Conservation (phyloP, 768 basidiomycete genomes). For the Tylopilus plumbeoviolaceoides region DNA sequence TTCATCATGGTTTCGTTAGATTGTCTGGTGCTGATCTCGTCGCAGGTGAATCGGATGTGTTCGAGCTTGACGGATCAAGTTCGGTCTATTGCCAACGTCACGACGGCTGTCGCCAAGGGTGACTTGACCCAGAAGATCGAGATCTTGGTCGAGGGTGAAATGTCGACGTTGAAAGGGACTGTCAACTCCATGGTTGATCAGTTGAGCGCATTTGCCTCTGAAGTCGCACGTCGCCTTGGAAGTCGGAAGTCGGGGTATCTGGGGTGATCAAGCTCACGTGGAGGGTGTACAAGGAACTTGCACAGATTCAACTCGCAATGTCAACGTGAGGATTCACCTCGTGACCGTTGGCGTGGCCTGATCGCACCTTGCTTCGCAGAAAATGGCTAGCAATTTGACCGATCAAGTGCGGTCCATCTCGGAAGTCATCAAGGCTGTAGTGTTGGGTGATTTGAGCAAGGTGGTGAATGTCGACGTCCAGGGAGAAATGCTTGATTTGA, state of each 20-base stretch:
- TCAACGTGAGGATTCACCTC: slow-evolving; percentile 56
- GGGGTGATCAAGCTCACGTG: slow-evolving; percentile 88
- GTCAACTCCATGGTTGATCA: too few species aligned
- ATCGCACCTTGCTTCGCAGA: slow-evolving; percentile 37
- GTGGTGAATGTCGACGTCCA: slow-evolving; percentile 90
- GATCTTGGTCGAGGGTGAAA: too few species aligned
- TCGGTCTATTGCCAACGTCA: too few species aligned
- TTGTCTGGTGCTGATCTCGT: too few species aligned
- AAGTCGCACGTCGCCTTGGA: too few species aligned
- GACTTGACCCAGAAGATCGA: too few species aligned
- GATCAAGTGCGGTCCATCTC: slow-evolving; percentile 91
- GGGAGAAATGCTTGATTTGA: slow-evolving; percentile 88
- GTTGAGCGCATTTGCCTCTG: too few species aligned
- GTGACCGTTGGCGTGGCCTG: not conserved
- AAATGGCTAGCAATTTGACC: slow-evolving; percentile 84
- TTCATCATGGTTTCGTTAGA: too few species aligned
- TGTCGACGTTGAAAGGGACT: too few species aligned
- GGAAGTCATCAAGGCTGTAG: slow-evolving; percentile 75
- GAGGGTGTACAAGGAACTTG: slow-evolving; percentile 92
- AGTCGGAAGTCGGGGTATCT: slow-evolving; percentile 83
- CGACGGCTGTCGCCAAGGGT: too few species aligned
- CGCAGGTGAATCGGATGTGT: too few species aligned
- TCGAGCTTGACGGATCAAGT: too few species aligned
- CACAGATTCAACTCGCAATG: slow-evolving; percentile 84
- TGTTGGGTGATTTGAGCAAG: slow-evolving; percentile 77